A percentile compares a stretch with the other conserved stretches of the same genome.
Conservation (phyloP, 192 early-diverging fungal genomes). For the Rhizoclosmatium sp. region DNA sequence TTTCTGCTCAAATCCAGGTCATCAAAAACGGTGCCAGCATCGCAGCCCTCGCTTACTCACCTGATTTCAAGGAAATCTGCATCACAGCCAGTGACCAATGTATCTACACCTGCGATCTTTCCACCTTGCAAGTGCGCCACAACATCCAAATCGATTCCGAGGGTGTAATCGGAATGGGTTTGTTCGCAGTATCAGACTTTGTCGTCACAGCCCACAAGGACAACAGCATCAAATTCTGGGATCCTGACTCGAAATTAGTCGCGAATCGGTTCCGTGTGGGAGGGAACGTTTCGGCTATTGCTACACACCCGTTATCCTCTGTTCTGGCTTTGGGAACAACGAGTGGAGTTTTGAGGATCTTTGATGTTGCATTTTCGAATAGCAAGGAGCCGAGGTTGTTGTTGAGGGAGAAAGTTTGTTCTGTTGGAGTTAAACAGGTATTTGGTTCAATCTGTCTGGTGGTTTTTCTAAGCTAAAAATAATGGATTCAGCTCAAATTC, state of each 20-base stretch:
- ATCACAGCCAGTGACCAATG: conserved; percentile 35
- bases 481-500: conserved; percentile 42
- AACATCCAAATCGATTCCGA: conserved; percentile 9
- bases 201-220: conserved; percentile 36
- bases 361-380: conserved; percentile 28
- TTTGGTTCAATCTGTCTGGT: too few species aligned
- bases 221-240: conserved; percentile 42
- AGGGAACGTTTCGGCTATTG: conserved; percentile 16
- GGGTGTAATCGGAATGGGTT: conserved; percentile 21
- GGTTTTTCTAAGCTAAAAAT: not conserved
- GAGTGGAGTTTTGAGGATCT: conserved; percentile 48
- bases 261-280: not conserved
- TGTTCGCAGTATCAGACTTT: conserved; percentile 34
- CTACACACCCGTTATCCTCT: conserved; percentile 32
- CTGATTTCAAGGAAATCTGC: conserved; percentile 46
- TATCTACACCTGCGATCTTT: conserved; percentile 36
- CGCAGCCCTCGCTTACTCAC: conserved; percentile 44
- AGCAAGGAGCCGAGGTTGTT: conserved; percentile 39
- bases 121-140: not conserved
- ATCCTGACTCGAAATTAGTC: conserved; percentile 31
- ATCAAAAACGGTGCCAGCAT: conserved; percentile 23
- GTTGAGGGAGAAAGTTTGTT: conserved; percentile 37
- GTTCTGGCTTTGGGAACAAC: conserved; percentile 49
- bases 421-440: conserved; percentile 34
- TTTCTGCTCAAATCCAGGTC: conserved; percentile 27